Evolutionary conservation across 73 alveolate species (phyloP).

Genomic region (Paramecium bursaria): DNA sequence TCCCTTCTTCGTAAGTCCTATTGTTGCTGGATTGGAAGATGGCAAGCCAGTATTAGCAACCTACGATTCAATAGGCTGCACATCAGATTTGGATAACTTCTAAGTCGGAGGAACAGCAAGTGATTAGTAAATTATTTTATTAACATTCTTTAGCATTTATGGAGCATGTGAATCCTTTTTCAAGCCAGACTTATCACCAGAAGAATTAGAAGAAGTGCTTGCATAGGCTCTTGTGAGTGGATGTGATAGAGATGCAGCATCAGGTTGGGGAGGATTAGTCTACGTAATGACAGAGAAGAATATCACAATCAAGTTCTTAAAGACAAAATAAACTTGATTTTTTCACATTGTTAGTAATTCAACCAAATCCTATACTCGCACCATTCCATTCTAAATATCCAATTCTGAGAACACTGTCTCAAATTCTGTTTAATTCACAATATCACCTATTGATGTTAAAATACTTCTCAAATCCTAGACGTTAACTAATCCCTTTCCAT

Average conservation of each 20-base stretch:
- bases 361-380: slow-evolving; percentile 24
- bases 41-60: slow-evolving; percentile 91
- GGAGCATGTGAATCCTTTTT: slow-evolving; percentile 97
- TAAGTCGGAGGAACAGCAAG: slow-evolving; percentile 93
- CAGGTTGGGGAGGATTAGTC: slow-evolving; percentile 99
- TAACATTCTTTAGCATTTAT: slow-evolving; percentile 5
- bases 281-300: slow-evolving; percentile 74
- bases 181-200: slow-evolving; percentile 84
- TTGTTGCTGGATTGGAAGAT: slow-evolving; percentile 95
- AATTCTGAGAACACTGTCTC: slow-evolving; percentile 36
- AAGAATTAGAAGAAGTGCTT: slow-evolving; percentile 91
- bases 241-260: slow-evolving; percentile 93
- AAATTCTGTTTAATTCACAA: slow-evolving; percentile 22
- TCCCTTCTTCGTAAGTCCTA: slow-evolving; percentile 95
- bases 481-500: slow-evolving; percentile 1
- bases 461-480: slow-evolving; percentile 20
- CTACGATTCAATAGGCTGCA: slow-evolving; percentile 95
- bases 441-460: slow-evolving; percentile 45
- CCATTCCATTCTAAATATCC: not conserved
- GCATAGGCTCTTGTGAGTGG: slow-evolving; percentile 90
- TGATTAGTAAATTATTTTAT: slow-evolving; percentile 80
- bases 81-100: slow-evolving; percentile 75
- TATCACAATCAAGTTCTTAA: slow-evolving; percentile 53
- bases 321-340: slow-evolving; percentile 69
- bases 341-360: slow-evolving; percentile 17